Percentiles rank a stretch among this genome's conserved stretches.
phyloP scores from a whole-genome alignment of 768 basidiomycete species.

The Suillus luteus region DNA sequence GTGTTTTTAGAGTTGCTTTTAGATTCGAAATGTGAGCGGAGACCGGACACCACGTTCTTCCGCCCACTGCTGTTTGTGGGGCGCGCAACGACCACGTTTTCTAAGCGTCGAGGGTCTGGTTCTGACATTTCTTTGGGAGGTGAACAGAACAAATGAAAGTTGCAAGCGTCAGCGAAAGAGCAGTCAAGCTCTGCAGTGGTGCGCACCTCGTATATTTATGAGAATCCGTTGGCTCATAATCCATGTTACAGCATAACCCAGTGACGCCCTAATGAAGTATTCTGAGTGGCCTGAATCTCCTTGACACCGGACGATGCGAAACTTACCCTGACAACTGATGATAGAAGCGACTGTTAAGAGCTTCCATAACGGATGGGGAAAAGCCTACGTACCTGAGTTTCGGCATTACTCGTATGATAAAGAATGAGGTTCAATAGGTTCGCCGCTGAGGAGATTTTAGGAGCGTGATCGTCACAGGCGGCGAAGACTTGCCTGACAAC shows the following conservation, averaged over 20 bases:
- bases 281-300: slow-evolving; percentile 8
- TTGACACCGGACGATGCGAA: neutral
- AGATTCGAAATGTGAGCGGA: slow-evolving; percentile 27
- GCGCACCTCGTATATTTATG: slow-evolving; percentile 1
- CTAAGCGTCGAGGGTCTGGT: neutral
- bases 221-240: slow-evolving; percentile 3
- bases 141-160: neutral
- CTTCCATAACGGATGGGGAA: slow-evolving; percentile 14
- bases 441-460: slow-evolving; percentile 33
- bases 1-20: slow-evolving; percentile 16
- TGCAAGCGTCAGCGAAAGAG: neutral
- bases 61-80: slow-evolving; percentile 12
- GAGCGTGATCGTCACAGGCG: neutral
- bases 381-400: slow-evolving; percentile 43
- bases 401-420: slow-evolving; percentile 41
- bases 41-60: slow-evolving; percentile 21
- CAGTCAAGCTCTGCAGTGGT: neutral
- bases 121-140: neutral
- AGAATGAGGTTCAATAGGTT: slow-evolving; percentile 56
- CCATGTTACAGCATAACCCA: slow-evolving; percentile 30
- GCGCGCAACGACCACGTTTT: neutral
- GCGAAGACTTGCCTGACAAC: slow-evolving; percentile 44
- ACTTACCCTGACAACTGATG: slow-evolving; percentile 53
- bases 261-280: slow-evolving; percentile 25
- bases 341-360: slow-evolving; percentile 4